Base-by-base conservation (phyloP, 495 filamentous ascomycete species). In the Umbilicaria muhlenbergii region DNA sequence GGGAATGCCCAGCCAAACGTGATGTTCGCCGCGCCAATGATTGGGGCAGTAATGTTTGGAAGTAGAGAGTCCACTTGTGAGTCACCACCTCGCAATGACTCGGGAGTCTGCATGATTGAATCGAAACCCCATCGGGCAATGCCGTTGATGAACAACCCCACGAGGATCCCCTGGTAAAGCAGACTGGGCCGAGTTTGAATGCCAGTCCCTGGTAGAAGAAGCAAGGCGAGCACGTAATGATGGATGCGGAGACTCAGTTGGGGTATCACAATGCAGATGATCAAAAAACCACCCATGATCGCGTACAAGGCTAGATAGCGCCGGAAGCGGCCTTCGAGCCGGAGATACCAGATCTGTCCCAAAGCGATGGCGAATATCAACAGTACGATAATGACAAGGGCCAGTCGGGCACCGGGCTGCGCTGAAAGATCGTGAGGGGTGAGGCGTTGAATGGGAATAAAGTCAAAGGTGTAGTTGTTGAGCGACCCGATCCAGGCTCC, bases 41-140 rank as follows among this genome's bases (percentile, higher is more conserved):
- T 38, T 16, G 46, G 45, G 4, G 42, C 49, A 8, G 64, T 58
- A 44, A 94, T 61, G 19, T 61, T 62, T 0, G 91, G 91, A n/a
- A 86, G 69, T 1, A 73, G 58, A 2, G 77, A 74, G 11, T 78
- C 78, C 43, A 81, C 68, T 61, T 77, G 77, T 0, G 75, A 76
- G 38, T 83, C 82, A 6, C 24, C 8, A 10, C 80, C 80, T 32
- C 73, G 70, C 34, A 96, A 59, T 15, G 75, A 74, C 1, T 61
- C 73, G 1, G 80, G 72, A 0, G 91, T 95, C 61, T 95, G 83
- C n/a, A 95, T 69, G 44, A 96, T 74, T 2, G 80, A 74, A 39
- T 87, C 88, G 51, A 93, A 96, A 11, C 86, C 89, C 89, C 89
- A 96, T 13, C 89, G 70, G 11, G 87, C 88, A 47, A 86, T 74